Conservation (phyloP, 2,329 filamentous ascomycete genomes). For the Fusarium oligoseptatum region DNA sequence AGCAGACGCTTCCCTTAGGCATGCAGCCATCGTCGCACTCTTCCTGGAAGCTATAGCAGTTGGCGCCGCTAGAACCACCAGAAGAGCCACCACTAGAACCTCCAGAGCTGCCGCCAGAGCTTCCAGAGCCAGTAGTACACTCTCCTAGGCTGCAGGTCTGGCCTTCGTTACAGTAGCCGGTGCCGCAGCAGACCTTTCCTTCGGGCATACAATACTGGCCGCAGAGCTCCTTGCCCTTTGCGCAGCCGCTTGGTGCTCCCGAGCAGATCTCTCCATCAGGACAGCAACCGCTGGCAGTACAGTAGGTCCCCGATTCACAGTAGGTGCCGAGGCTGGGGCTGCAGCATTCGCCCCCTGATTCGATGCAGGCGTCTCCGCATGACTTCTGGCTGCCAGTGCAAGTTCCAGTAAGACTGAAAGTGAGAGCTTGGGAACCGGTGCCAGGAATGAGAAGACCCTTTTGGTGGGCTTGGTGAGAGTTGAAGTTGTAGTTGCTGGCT, state of each 20-base stretch:
- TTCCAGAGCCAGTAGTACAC: conserved; percentile 31
- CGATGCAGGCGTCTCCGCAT: conserved; percentile 52
- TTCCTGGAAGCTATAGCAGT: conserved; percentile 37
- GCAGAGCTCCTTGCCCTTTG: conserved; percentile 43
- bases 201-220: conserved; percentile 49
- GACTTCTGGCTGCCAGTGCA: conserved; percentile 40
- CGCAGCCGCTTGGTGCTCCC: conserved; percentile 47
- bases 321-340: conserved; percentile 42
- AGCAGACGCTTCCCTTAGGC: conserved; percentile 47
- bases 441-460: conserved; percentile 38
- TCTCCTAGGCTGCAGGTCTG: conserved; percentile 43
- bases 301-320: conserved; percentile 50
- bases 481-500: conserved; percentile 34
- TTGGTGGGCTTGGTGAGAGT: conserved; percentile 19
- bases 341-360: conserved; percentile 49
- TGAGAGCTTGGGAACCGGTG: conserved; percentile 32
- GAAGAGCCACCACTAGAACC: conserved; percentile 35
- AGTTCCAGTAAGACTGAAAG: conserved; percentile 29
- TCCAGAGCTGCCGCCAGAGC: conserved; percentile 34
- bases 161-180: conserved; percentile 49
- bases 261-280: conserved; percentile 49
- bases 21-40: conserved; percentile 45
- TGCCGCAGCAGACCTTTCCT: conserved; percentile 48
- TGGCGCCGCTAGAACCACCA: conserved; percentile 26
- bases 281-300: conserved; percentile 51